These are phyloP conservation scores for Phytophthora tentaculata DNA, from an alignment of 352 stramenopile genomes.

Conservation along the genomic window DNA sequence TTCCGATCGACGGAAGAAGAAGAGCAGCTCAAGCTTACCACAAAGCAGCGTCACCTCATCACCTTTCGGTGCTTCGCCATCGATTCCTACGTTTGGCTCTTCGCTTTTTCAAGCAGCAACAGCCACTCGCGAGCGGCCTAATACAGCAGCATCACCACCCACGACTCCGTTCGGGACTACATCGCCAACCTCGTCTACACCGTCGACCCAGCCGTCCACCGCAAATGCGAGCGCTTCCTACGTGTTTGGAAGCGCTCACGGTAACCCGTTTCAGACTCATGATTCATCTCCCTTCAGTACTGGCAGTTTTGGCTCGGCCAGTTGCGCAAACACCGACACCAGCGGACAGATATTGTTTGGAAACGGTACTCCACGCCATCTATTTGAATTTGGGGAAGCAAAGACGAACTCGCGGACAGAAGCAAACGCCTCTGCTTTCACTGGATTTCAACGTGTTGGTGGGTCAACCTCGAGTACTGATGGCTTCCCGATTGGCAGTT, in stretches of 20 bases:
- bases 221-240: conserved; percentile 6
- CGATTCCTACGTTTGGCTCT: conserved; percentile 5
- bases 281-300: conserved; percentile 5
- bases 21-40: conserved; percentile 4
- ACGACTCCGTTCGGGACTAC: background rate
- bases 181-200: background rate
- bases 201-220: background rate
- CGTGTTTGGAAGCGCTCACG: conserved; percentile 16
- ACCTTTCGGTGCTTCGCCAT: conserved; percentile 4
- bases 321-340: background rate
- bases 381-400: conserved; percentile 34
- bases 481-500: conserved; percentile 39
- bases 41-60: conserved; percentile 1
- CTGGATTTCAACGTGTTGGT: conserved; percentile 4
- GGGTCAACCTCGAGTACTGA: conserved; percentile 10
- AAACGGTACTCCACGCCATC: conserved; percentile 6
- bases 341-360: conserved; percentile 35
- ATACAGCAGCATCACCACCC: conserved; percentile 9
- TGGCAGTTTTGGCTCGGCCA: conserved; percentile 11
- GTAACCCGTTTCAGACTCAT: background rate
- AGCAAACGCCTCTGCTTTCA: conserved; percentile 5
- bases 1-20: conserved; percentile 28
- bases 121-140: background rate
- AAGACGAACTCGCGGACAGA: conserved; percentile 1
- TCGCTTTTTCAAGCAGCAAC: conserved; percentile 17